A percentile compares a stretch with the other conserved stretches of the same genome.
These are phyloP conservation scores for Sclerotinia borealis DNA, from an alignment of 2,329 filamentous ascomycete genomes.

Conservation along the genomic window DNA sequence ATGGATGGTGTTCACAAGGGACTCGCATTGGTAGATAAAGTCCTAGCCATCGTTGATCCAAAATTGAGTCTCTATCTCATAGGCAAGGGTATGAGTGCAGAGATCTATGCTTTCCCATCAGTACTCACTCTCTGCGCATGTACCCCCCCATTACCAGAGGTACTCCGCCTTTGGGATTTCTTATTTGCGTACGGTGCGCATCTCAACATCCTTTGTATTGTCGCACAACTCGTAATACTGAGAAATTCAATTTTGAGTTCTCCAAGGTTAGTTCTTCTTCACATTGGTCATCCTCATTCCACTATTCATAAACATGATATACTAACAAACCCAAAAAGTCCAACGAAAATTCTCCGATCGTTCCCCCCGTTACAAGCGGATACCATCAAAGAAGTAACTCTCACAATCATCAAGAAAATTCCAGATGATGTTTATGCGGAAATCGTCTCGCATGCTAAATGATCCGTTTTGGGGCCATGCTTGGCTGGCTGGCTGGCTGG, in stretches of 20 bases:
- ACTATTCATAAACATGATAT: neutral
- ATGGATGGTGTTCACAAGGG: constrained; percentile 98
- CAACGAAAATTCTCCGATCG: constrained; percentile 84
- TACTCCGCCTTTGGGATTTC: constrained; percentile 93
- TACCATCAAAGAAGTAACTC: constrained; percentile 76
- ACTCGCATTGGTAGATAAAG: constrained; percentile 83
- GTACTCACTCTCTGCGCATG: constrained; percentile 93
- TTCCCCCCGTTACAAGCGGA: constrained; percentile 80
- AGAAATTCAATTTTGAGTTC: constrained; percentile 77
- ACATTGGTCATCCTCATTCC: neutral
- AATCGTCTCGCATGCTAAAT: constrained; percentile 81
- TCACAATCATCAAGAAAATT: constrained; percentile 83
- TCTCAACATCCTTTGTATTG: constrained; percentile 92
- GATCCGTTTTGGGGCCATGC: constrained; percentile 14
- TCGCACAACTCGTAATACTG: constrained; percentile 87
- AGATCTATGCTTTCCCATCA: constrained; percentile 94
- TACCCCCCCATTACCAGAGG: constrained; percentile 89
- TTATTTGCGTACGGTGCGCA: constrained; percentile 93
- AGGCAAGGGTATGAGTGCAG: constrained; percentile 80
- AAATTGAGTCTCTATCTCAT: constrained; percentile 80
- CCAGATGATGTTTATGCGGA: constrained; percentile 86
- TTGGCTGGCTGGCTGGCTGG: neutral
- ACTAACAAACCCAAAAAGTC: constrained; percentile 48
- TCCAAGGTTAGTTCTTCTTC: constrained; percentile 60
- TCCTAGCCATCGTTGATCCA: constrained; percentile 83